Evolutionary conservation across 176 grass and related monocot species (phyloP).

Genomic region (Phoenix roebelenii): DNA sequence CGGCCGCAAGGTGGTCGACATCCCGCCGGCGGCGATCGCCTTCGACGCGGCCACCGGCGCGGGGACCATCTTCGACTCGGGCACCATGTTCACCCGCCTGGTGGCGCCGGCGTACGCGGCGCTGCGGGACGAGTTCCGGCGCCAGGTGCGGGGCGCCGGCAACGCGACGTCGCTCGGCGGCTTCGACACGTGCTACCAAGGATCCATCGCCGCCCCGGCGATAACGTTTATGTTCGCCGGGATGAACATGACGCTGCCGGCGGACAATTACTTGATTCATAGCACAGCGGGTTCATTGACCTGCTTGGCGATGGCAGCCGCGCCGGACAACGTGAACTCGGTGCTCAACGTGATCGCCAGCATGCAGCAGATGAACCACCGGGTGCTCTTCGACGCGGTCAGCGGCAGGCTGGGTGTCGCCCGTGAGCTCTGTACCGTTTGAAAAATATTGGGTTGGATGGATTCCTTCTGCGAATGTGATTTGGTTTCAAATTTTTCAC

Average conservation of each 20-base stretch:
- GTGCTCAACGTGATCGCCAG: slow-evolving; percentile 88
- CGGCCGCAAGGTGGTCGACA: slow-evolving; percentile 31
- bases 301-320: slow-evolving; percentile 86
- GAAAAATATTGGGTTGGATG: no score
- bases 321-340: slow-evolving; percentile 68
- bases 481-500: no score
- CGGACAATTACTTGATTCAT: slow-evolving; percentile 88
- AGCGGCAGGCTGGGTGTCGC: slow-evolving; percentile 62
- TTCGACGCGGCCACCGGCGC: slow-evolving; percentile 62
- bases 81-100: slow-evolving; percentile 86
- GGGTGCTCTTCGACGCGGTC: slow-evolving; percentile 65
- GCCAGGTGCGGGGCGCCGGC: slow-evolving; percentile 51
- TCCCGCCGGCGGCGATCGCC: slow-evolving; percentile 36
- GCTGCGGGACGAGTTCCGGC: slow-evolving; percentile 76
- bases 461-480: no score
- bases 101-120: slow-evolving; percentile 66
- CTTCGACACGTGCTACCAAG: slow-evolving; percentile 93
- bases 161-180: slow-evolving; percentile 82
- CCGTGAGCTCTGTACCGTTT: slow-evolving; percentile 43
- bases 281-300: slow-evolving; percentile 74
- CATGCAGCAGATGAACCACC: slow-evolving; percentile 88
- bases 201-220: slow-evolving; percentile 49
- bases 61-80: slow-evolving; percentile 80
- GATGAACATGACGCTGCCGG: slow-evolving; percentile 49
- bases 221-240: slow-evolving; percentile 63